Conservation (phyloP, 2,329 filamentous ascomycete species). For the Amauroascus verrucosus region DNA sequence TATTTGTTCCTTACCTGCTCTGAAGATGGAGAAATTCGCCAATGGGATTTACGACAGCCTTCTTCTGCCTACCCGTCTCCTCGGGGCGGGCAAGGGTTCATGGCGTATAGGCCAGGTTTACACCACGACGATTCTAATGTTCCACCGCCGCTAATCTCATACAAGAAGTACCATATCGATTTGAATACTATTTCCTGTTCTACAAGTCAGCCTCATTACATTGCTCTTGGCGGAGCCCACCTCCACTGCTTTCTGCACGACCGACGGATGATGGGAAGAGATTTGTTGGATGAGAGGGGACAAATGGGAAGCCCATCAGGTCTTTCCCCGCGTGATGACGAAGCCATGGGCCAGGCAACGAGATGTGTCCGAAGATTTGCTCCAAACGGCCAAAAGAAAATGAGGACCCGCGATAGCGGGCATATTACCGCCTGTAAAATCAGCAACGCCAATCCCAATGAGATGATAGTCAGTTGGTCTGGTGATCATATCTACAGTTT, state of each 20-base stretch:
- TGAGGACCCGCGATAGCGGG: slow-evolving; percentile 42
- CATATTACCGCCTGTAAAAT: slow-evolving; percentile 64
- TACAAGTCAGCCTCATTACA: slow-evolving; percentile 57
- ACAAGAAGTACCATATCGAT: slow-evolving; percentile 52
- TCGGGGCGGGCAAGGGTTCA: slow-evolving; percentile 36
- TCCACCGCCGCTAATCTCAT: slow-evolving; percentile 56
- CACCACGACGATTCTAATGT: slow-evolving; percentile 42
- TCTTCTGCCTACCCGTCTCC: slow-evolving; percentile 52
- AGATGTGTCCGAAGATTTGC: slow-evolving; percentile 58
- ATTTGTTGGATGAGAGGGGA: slow-evolving; percentile 46
- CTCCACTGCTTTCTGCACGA: slow-evolving; percentile 60
- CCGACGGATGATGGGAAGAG: slow-evolving; percentile 55
- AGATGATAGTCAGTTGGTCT: slow-evolving; percentile 59
- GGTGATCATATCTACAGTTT: slow-evolving; percentile 58
- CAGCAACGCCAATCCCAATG: slow-evolving; percentile 57
- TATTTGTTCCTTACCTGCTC: slow-evolving; percentile 60
- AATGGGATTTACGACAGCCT: slow-evolving; percentile 57
- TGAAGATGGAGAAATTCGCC: slow-evolving; percentile 59
- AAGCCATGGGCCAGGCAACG: slow-evolving; percentile 49
- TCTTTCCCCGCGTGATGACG: slow-evolving; percentile 42
- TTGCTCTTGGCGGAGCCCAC: slow-evolving; percentile 58
- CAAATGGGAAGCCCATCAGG: slow-evolving; percentile 32
- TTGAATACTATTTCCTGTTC: slow-evolving; percentile 61
- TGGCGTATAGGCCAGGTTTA: slow-evolving; percentile 32
- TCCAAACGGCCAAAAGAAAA: slow-evolving; percentile 46